phyloP scores from a whole-genome alignment of 139 green algal species.

The Chlamydomonas sp. region DNA sequence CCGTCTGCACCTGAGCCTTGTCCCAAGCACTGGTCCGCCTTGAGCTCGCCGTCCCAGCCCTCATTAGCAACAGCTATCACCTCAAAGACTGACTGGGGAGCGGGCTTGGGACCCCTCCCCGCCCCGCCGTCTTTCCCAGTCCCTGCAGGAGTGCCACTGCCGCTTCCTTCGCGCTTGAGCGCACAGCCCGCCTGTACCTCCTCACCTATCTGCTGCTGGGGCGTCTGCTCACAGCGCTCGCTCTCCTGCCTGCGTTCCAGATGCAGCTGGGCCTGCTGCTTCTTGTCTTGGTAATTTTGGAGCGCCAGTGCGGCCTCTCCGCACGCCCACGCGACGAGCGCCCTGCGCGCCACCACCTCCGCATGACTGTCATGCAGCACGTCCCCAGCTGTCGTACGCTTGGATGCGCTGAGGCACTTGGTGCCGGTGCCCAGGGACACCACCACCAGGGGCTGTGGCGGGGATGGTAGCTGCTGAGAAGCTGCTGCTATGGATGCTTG shows the following conservation, averaged over 20 bases:
- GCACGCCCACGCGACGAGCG: slow-evolving; percentile 77
- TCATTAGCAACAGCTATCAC: background rate
- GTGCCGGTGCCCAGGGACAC: slow-evolving; percentile 84
- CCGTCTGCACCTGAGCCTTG: background rate
- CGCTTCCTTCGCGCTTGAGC: background rate
- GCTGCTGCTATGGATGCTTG: too few relatives aligned
- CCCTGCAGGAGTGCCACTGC: too few relatives aligned
- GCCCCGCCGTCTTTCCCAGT: too few relatives aligned
- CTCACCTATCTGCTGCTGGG: background rate
- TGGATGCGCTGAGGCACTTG: slow-evolving; percentile 75
- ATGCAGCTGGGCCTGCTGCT: background rate
- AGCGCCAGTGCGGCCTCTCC: slow-evolving; percentile 59
- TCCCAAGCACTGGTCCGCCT: too few relatives aligned
- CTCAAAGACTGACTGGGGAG: background rate
- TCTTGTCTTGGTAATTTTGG: background rate
- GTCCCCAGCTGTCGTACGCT: slow-evolving; percentile 38
- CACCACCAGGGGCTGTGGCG: slow-evolving; percentile 23
- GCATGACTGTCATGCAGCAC: slow-evolving; percentile 85
- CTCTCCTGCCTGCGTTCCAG: too few relatives aligned
- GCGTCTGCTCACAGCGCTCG: background rate
- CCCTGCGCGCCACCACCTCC: slow-evolving; percentile 75
- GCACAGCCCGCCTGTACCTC: background rate
- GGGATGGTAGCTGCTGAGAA: too few relatives aligned
- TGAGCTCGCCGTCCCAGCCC: too few relatives aligned
- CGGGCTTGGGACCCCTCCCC: background rate